These are phyloP conservation scores for Spergularia bocconei DNA, from an alignment of 148 eudicot genomes.

Conservation along the genomic window DNA sequence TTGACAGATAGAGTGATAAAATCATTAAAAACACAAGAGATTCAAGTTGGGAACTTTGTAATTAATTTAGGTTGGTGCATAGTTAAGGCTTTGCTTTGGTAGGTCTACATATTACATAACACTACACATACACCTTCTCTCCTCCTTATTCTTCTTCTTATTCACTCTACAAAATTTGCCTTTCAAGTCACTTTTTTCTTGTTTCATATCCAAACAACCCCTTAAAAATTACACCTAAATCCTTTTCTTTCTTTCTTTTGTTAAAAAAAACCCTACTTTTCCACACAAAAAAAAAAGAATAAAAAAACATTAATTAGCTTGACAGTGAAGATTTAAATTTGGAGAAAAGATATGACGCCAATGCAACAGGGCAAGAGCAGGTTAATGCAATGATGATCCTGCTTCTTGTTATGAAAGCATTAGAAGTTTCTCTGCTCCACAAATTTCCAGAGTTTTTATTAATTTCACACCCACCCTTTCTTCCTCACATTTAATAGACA, in stretches of 20 bases:
- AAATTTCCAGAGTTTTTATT: constrained; percentile 13
- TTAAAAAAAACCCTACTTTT: not conserved
- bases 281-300: not conserved
- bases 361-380: constrained; percentile 20
- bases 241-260: not conserved
- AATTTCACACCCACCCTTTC: constrained; percentile 28
- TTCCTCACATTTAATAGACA: constrained; percentile 11
- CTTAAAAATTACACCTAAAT: not conserved
- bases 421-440: constrained; percentile 20
- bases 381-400: constrained; percentile 31
- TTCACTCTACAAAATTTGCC: constrained; percentile 6
- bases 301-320: constrained; percentile 13
- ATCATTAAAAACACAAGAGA: constrained; percentile 21
- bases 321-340: constrained; percentile 11
- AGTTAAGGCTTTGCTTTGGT: constrained; percentile 9
- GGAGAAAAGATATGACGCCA: constrained; percentile 30
- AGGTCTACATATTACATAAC: no score
- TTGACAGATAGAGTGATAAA: constrained; percentile 22
- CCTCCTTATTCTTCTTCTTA: not conserved
- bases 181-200: constrained; percentile 23
- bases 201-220: not conserved
- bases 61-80: constrained; percentile 29
- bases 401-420: constrained; percentile 12
- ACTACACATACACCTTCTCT: no score
- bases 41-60: constrained; percentile 27